phyloP scores from a whole-genome alignment of 1,284 basidiomycete species.

The Apiotrichum domesticum region DNA sequence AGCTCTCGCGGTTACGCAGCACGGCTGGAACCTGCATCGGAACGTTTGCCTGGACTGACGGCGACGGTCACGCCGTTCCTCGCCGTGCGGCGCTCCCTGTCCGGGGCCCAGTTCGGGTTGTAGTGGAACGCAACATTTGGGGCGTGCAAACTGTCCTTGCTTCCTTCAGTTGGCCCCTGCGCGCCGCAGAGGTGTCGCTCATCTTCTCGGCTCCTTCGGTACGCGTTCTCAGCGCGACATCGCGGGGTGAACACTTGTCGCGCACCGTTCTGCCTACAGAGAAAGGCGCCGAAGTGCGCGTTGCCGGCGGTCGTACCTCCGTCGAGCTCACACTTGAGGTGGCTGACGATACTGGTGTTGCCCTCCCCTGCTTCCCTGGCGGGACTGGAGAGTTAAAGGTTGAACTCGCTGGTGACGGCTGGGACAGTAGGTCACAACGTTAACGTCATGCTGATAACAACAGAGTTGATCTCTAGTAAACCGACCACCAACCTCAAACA shows the following conservation, averaged over 20 bases:
- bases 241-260: slow-evolving; percentile 9
- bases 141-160: slow-evolving; percentile 18
- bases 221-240: slow-evolving; percentile 17
- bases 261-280: not conserved
- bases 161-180: slow-evolving; percentile 22
- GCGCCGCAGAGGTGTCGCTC: slow-evolving; percentile 21
- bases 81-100: slow-evolving; percentile 3
- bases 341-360: slow-evolving; percentile 13
- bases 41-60: slow-evolving; percentile 23
- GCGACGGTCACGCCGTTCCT: slow-evolving; percentile 2
- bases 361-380: slow-evolving; percentile 19
- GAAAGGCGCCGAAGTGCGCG: slow-evolving; percentile 4
- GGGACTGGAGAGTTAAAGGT: slow-evolving; percentile 19
- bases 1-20: not conserved
- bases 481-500: slow-evolving; percentile 12
- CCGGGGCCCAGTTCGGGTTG: slow-evolving; percentile 22
- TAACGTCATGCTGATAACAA: not conserved
- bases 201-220: slow-evolving; percentile 5
- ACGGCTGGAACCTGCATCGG: slow-evolving; percentile 5
- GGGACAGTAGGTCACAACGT: slow-evolving; percentile 25
- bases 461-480: slow-evolving; percentile 11
- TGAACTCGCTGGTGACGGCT: slow-evolving; percentile 25
- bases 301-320: slow-evolving; percentile 11
- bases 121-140: slow-evolving; percentile 22
- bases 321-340: slow-evolving; percentile 27